phyloP scores from a whole-genome alignment of 169 alveolate species.

The Eimeria necatrix region DNA sequence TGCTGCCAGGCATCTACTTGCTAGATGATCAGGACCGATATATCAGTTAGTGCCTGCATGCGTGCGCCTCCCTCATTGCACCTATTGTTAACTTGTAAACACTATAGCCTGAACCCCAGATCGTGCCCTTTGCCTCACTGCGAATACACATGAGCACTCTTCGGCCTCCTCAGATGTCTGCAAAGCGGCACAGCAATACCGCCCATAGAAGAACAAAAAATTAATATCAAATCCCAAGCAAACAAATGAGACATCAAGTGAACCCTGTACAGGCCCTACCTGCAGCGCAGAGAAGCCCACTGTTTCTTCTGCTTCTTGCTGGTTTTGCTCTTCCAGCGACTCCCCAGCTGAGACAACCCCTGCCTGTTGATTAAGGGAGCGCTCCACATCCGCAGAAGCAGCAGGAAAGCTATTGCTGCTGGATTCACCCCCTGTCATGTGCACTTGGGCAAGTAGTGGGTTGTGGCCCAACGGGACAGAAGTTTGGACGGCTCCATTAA shows the following conservation, averaged over 20 bases:
- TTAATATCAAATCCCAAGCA: too few relatives aligned
- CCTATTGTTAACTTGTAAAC: not conserved
- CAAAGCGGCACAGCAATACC: not conserved
- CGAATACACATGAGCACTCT: slow-evolving; percentile 58
- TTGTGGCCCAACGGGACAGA: not conserved
- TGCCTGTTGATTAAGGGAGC: slow-evolving; percentile 1
- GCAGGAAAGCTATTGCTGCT: not conserved
- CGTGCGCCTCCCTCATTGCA: not conserved
- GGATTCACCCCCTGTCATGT: not conserved
- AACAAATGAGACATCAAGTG: too few relatives aligned
- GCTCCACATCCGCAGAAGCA: not conserved
- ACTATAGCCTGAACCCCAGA: not conserved
- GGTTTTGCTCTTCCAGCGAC: not conserved
- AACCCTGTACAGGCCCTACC: not conserved
- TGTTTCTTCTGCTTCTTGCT: not conserved
- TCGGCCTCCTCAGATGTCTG: slow-evolving; percentile 35
- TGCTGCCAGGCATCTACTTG: too few relatives aligned
- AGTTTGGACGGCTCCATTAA: not conserved
- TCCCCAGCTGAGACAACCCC: not conserved
- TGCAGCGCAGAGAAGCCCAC: slow-evolving; percentile 45
- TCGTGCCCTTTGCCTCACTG: slow-evolving; percentile 13
- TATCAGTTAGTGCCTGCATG: too few relatives aligned
- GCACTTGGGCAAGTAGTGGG: slow-evolving; percentile 39
- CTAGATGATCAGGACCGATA: too few relatives aligned
- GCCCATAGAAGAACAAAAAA: not conserved